Conservation (phyloP, 768 basidiomycete genomes). For the Kwoniella mangroviensis region DNA sequence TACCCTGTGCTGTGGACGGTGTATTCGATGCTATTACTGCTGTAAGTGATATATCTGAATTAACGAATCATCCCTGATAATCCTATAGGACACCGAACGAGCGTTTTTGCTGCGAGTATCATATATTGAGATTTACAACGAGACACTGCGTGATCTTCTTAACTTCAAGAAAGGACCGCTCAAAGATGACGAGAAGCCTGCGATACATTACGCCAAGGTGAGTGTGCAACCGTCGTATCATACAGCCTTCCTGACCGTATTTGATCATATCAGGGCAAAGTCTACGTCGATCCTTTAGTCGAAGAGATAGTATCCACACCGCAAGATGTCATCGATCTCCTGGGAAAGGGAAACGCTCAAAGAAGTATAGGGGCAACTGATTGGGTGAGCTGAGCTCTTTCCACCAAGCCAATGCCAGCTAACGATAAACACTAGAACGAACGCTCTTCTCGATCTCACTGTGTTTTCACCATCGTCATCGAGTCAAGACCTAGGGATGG, state of each 20-base stretch:
- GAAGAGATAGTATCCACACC: conserved; percentile 75
- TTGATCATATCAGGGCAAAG: conserved; percentile 44
- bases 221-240: conserved; percentile 4
- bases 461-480: conserved; percentile 58
- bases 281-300: conserved; percentile 61
- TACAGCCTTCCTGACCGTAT: background rate
- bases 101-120: conserved; percentile 55
- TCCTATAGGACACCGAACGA: conserved; percentile 46
- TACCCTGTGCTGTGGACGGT: conserved; percentile 55
- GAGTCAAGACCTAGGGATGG: conserved; percentile 50
- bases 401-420: background rate
- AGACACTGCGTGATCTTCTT: conserved; percentile 53
- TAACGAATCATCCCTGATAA: conserved; percentile 1
- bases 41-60: conserved; percentile 25
- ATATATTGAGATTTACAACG: conserved; percentile 58
- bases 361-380: conserved; percentile 53
- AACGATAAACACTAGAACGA: conserved; percentile 44
- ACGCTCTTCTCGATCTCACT: conserved; percentile 56
- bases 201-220: conserved; percentile 53
- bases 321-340: conserved; percentile 73
- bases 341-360: conserved; percentile 63
- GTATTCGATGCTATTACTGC: conserved; percentile 56
- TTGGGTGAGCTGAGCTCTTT: conserved; percentile 41
- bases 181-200: conserved; percentile 52
- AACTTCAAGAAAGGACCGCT: conserved; percentile 48